Conservation (phyloP, 2,329 filamentous ascomycete species). For the Teratosphaeria pseudoeucalypti region DNA sequence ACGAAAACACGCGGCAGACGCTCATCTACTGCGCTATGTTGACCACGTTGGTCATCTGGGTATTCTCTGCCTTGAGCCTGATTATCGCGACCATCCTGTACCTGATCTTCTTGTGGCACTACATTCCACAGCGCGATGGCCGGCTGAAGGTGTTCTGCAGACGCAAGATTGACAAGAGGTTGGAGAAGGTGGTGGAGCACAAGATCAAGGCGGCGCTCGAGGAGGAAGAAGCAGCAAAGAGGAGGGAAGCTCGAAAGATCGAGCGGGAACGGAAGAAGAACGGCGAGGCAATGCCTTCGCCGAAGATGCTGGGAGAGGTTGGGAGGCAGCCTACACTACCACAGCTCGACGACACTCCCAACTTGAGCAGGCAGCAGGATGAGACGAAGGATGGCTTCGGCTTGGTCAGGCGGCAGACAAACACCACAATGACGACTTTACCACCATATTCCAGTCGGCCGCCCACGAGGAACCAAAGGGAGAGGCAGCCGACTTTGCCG, state of each 20-base stretch:
- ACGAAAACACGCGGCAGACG: conserved; percentile 65
- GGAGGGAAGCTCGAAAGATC: conserved; percentile 45
- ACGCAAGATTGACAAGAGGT: conserved; percentile 76
- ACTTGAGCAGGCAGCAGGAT: conserved; percentile 37
- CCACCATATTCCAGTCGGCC: conserved; percentile 43
- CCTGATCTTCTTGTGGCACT: conserved; percentile 81
- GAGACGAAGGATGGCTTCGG: conserved; percentile 29
- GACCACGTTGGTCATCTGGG: conserved; percentile 84
- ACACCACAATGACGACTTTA: conserved; percentile 28
- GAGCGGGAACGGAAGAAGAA: conserved; percentile 25
- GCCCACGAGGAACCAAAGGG: conserved; percentile 24
- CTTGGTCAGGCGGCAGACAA: conserved; percentile 26
- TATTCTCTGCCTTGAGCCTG: conserved; percentile 64
- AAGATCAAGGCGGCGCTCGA: conserved; percentile 85
- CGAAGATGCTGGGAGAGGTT: conserved; percentile 18
- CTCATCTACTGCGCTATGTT: conserved; percentile 82
- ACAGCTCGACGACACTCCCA: conserved; percentile 45
- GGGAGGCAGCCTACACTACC: conserved; percentile 60
- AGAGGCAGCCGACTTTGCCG: conserved; percentile 30
- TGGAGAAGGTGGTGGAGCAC: conserved; percentile 71
- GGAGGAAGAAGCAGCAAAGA: conserved; percentile 52
- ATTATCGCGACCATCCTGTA: conserved; percentile 70
- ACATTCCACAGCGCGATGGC: conserved; percentile 73
- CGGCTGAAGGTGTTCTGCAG: conserved; percentile 77
- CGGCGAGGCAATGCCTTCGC: conserved; percentile 10